phyloP scores from a whole-genome alignment of 805 yeast species.

The Candida berthetii region DNA sequence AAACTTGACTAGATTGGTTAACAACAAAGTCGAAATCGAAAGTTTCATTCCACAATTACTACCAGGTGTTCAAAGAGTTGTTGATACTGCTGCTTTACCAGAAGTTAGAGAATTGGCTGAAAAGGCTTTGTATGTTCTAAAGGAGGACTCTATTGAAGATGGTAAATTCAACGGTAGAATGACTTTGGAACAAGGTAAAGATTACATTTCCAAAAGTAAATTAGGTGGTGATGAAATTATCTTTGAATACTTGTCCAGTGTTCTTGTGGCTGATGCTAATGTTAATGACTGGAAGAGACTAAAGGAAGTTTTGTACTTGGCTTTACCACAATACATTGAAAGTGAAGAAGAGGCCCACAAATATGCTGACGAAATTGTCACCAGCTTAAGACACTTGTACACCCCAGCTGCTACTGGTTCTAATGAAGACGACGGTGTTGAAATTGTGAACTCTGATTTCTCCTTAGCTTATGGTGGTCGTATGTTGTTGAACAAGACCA shows the following conservation, averaged over 20 bases:
- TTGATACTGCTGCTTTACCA: conserved; percentile 86
- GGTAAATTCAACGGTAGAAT: conserved; percentile 78
- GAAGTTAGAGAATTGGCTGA: conserved; percentile 92
- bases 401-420: conserved; percentile 48
- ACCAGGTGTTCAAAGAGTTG: conserved; percentile 91
- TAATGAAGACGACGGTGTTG: conserved; percentile 74
- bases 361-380: conserved; percentile 38
- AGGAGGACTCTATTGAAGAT: conserved; percentile 70
- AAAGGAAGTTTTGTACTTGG: conserved; percentile 43
- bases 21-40: conserved; percentile 88
- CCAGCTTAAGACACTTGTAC: conserved; percentile 46
- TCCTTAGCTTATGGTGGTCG: conserved; percentile 97
- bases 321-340: conserved; percentile 28
- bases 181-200: conserved; percentile 43
- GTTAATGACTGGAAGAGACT: conserved; percentile 69
- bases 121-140: conserved; percentile 77
- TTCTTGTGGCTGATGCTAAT: conserved; percentile 57
- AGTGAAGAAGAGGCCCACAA: conserved; percentile 28
- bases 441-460: conserved; percentile 89
- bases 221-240: conserved; percentile 30
- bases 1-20: conserved; percentile 91
- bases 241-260: conserved; percentile 42
- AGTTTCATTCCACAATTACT: conserved; percentile 75
- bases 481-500: conserved; percentile 93
- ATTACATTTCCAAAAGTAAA: conserved; percentile 29